phyloP scores from a whole-genome alignment of 805 yeast genomes.

The Cyberlindnera samutprakarnensis region DNA sequence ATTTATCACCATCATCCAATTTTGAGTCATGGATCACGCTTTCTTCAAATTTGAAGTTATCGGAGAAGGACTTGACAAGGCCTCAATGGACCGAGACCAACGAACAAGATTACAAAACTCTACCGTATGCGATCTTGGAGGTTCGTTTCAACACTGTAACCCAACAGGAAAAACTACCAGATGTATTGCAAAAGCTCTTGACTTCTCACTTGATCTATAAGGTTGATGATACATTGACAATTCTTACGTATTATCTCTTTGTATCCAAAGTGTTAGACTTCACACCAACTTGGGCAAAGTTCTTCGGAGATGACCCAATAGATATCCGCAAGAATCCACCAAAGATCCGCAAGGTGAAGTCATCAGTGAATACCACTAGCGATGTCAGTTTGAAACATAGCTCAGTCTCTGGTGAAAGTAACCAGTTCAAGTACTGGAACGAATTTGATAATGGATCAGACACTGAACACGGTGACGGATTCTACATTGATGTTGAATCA shows the following conservation, averaged over 20 bases:
- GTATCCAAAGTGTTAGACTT: slow-evolving; percentile 24
- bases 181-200: slow-evolving; percentile 29
- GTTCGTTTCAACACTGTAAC: slow-evolving; percentile 36
- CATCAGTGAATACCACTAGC: slow-evolving; percentile 4
- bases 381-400: slow-evolving; percentile 3
- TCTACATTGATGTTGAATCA: slow-evolving; percentile 26
- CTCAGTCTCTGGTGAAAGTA: slow-evolving; percentile 10
- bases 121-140: slow-evolving; percentile 45
- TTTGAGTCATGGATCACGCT: slow-evolving; percentile 19
- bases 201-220: slow-evolving; percentile 41
- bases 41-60: slow-evolving; percentile 16
- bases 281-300: slow-evolving; percentile 32
- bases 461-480: slow-evolving; percentile 33
- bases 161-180: slow-evolving; percentile 14
- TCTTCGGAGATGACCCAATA: slow-evolving; percentile 21
- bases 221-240: slow-evolving; percentile 34
- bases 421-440: slow-evolving; percentile 48
- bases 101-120: slow-evolving; percentile 12
- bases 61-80: slow-evolving; percentile 5
- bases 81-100: slow-evolving; percentile 13
- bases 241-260: slow-evolving; percentile 22
- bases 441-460: slow-evolving; percentile 61
- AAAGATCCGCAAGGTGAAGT: slow-evolving; percentile 5
- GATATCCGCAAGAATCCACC: slow-evolving; percentile 44
- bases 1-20: slow-evolving; percentile 1